These are phyloP conservation scores for Boletellus ananiceps DNA, from an alignment of 768 basidiomycete genomes.

Conservation along the genomic window DNA sequence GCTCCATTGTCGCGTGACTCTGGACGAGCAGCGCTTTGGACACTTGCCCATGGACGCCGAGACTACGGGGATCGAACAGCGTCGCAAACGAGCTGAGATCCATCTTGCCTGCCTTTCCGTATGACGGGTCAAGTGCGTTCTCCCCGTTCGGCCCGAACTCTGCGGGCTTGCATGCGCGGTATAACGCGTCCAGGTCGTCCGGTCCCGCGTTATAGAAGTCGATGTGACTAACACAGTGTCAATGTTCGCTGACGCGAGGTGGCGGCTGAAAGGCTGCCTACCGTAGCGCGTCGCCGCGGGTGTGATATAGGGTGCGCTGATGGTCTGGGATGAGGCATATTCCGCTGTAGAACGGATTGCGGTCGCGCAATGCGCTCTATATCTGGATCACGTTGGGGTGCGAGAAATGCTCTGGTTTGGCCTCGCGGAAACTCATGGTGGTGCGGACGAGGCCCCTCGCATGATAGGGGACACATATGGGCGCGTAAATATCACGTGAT, in stretches of 20 bases:
- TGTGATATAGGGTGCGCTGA: background rate
- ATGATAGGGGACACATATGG: too few relatives aligned
- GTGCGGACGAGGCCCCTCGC: too few relatives aligned
- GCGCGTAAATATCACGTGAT: too few relatives aligned
- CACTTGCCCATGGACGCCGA: conserved; percentile 21
- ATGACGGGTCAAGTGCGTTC: conserved; percentile 41
- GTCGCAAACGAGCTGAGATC: conserved; percentile 34
- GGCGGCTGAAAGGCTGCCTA: background rate
- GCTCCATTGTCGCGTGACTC: conserved; percentile 15
- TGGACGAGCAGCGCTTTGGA: conserved; percentile 22
- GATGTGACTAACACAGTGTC: background rate
- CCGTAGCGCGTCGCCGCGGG: background rate
- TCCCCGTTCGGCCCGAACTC: conserved; percentile 36
- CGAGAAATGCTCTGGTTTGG: too few relatives aligned
- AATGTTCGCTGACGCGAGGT: too few relatives aligned
- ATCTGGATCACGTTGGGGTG: too few relatives aligned
- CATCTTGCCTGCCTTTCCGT: conserved; percentile 46
- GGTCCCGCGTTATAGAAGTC: background rate
- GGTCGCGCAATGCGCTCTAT: background rate
- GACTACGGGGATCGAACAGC: conserved; percentile 27
- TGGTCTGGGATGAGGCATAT: background rate
- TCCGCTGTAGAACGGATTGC: conserved; percentile 1
- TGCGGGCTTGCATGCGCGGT: conserved; percentile 36
- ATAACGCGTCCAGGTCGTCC: conserved; percentile 20
- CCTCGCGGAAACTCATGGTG: too few relatives aligned